phyloP scores from a whole-genome alignment of 169 alveolate species.

The Eimeria brunetti region DNA sequence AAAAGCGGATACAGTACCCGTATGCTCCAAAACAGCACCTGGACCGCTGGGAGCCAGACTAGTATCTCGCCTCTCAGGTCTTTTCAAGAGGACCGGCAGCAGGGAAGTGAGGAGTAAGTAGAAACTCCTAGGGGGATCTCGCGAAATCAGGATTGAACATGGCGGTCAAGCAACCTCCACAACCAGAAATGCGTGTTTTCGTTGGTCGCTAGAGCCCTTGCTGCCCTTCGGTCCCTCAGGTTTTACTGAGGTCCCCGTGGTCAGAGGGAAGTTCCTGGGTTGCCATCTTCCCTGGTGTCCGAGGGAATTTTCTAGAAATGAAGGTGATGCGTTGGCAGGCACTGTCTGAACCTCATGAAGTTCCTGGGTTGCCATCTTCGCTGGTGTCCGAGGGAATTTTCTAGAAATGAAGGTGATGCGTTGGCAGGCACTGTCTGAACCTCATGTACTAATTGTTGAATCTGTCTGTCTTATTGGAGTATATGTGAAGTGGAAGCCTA shows the following conservation, averaged over 20 bases:
- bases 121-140: not conserved
- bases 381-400: not conserved
- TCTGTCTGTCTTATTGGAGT: not conserved
- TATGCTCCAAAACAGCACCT: not conserved
- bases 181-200: not conserved
- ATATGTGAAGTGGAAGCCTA: not conserved
- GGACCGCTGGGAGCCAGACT: conserved; percentile 69
- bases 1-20: not conserved
- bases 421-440: not conserved
- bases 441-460: not conserved
- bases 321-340: not conserved
- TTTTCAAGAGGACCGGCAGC: conserved; percentile 54
- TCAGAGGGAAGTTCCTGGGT: not conserved
- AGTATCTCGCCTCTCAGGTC: conserved; percentile 50
- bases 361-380: not conserved
- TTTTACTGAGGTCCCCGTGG: not conserved
- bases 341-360: too few species aligned
- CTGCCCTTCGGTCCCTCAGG: not conserved
- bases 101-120: not conserved
- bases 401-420: not conserved
- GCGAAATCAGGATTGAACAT: not conserved
- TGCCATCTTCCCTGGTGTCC: not conserved
- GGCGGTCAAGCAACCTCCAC: not conserved
- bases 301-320: not conserved
- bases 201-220: not conserved